Evolutionary conservation across 352 stramenopile species (phyloP).

Genomic region (Phytophthora hibernalis): DNA sequence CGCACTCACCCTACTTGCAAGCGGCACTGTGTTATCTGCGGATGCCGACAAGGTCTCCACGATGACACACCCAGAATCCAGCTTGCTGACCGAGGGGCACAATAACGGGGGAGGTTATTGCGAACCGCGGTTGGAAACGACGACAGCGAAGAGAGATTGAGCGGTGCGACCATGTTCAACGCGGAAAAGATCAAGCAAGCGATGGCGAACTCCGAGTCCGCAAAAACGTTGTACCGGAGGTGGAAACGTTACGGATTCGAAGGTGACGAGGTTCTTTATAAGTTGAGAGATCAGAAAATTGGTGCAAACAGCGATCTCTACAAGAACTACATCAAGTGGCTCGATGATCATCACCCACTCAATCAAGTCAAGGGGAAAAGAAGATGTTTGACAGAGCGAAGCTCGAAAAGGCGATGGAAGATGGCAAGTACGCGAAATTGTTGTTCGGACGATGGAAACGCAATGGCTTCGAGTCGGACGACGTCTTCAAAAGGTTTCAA

Average conservation of each 20-base stretch:
- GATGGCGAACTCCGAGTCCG: slow-evolving; percentile 2
- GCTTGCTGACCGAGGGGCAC: too few species aligned
- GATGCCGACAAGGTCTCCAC: too few species aligned
- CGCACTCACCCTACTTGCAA: too few species aligned
- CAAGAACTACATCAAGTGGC: neutral
- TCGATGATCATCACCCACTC: neutral
- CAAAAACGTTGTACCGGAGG: slow-evolving; percentile 9
- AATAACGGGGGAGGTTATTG: too few species aligned
- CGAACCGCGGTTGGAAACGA: too few species aligned
- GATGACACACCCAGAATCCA: too few species aligned
- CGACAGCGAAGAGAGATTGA: neutral
- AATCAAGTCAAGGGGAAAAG: neutral
- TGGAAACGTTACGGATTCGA: slow-evolving; percentile 7
- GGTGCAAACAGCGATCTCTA: neutral
- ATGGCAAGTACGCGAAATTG: neutral
- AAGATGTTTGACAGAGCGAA: slow-evolving; percentile 5
- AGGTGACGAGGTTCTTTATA: neutral
- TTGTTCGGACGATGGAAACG: slow-evolving; percentile 2
- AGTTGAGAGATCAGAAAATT: neutral
- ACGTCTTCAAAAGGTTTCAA: neutral
- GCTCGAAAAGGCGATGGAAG: neutral
- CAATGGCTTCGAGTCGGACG: neutral
- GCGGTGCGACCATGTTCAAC: slow-evolving; percentile 14
- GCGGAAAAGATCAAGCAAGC: slow-evolving; percentile 6
- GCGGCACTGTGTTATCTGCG: too few species aligned